Conservation (phyloP, 768 basidiomycete genomes). For the Hemileccinum impolitum region DNA sequence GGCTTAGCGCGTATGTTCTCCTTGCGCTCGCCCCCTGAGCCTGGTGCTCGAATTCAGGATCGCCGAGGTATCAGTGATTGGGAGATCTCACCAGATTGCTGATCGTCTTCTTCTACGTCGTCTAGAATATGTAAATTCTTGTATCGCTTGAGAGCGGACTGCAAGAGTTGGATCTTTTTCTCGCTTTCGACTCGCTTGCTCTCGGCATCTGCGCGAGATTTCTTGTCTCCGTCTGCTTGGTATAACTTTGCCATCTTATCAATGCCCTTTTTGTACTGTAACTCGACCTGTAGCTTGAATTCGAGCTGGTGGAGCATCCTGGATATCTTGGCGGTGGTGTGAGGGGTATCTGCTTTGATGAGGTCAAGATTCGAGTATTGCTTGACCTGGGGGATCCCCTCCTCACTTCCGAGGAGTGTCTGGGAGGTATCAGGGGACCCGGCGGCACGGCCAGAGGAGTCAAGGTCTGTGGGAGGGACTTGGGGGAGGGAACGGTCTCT, state of each 20-base stretch:
- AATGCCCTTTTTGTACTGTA: conserved; percentile 96
- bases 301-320: conserved; percentile 98
- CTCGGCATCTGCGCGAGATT: conserved; percentile 88
- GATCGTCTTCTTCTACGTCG: conserved; percentile 84
- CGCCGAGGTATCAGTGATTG: neutral
- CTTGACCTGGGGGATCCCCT: conserved; percentile 49
- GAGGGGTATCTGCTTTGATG: conserved; percentile 95
- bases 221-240: conserved; percentile 96
- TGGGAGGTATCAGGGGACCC: conserved; percentile 41
- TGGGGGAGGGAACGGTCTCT: conserved; percentile 37
- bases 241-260: conserved; percentile 99
- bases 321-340: conserved; percentile 94
- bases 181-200: conserved; percentile 93
- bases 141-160: conserved; percentile 91
- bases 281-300: conserved; percentile 98
- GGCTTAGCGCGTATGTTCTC: conserved; percentile 93
- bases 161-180: conserved; percentile 91
- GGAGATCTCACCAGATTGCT: conserved; percentile 46
- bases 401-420: conserved; percentile 36
- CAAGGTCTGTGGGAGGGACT: conserved; percentile 54
- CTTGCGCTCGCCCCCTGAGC: conserved; percentile 80
- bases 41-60: conserved; percentile 37
- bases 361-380: conserved; percentile 86
- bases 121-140: conserved; percentile 94
- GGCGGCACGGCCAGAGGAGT: conserved; percentile 34